A percentile compares a stretch with the other conserved stretches of the same genome.
These are phyloP conservation scores for Vitrella brassicaformis DNA, from an alignment of 73 alveolate species.

Conservation along the genomic window DNA sequence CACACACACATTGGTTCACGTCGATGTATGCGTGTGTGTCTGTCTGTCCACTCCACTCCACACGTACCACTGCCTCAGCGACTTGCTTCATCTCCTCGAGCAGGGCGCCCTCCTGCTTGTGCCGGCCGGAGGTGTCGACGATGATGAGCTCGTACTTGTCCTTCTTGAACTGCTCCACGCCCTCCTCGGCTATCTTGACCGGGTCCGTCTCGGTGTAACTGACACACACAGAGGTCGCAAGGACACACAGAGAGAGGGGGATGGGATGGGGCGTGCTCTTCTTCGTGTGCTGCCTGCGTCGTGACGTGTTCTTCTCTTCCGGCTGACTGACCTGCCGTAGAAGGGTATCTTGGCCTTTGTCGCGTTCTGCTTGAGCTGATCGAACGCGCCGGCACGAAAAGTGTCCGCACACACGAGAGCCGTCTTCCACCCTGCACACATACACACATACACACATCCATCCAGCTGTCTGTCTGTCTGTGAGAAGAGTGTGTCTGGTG, in stretches of 20 bases:
- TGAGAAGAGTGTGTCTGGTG: background rate
- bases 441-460: background rate
- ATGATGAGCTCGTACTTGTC: constrained; percentile 90
- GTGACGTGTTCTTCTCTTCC: too few relatives aligned
- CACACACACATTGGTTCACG: too few relatives aligned
- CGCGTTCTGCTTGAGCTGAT: constrained; percentile 95
- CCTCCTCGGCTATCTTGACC: constrained; percentile 92
- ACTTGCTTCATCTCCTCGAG: constrained; percentile 96
- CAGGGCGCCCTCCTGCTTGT: constrained; percentile 91
- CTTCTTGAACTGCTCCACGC: constrained; percentile 43
- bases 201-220: constrained; percentile 96
- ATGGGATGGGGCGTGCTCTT: too few relatives aligned
- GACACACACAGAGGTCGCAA: constrained; percentile 68
- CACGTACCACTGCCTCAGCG: constrained; percentile 66
- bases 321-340: too few relatives aligned
- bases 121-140: constrained; percentile 98
- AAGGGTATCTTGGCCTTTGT: constrained; percentile 77
- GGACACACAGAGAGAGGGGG: too few relatives aligned
- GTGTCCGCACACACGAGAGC: constrained; percentile 80
- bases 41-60: too few relatives aligned
- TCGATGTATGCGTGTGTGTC: too few relatives aligned
- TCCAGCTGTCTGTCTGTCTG: background rate
- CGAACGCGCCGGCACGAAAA: constrained; percentile 99
- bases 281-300: too few relatives aligned
- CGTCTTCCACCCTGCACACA: constrained; percentile 19